phyloP scores from a whole-genome alignment of 495 filamentous ascomycete genomes.

The Penicillium cosmopolitanum region DNA sequence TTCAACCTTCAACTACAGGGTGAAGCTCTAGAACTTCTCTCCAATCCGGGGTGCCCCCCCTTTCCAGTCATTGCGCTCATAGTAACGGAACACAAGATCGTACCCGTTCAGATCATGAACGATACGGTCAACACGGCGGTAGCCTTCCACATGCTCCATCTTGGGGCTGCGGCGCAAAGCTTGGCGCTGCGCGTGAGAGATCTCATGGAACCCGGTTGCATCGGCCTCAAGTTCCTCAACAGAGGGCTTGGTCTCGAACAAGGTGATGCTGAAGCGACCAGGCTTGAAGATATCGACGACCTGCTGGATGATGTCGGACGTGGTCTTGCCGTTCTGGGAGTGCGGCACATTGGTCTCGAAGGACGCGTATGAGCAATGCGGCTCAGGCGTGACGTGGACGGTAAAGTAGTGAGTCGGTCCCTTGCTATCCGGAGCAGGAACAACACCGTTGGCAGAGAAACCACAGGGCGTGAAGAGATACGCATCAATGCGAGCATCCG shows the following conservation, averaged over 20 bases:
- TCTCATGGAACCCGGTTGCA: slow-evolving; percentile 41
- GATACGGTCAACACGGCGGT: slow-evolving; percentile 89
- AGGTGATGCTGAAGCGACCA: slow-evolving; percentile 92
- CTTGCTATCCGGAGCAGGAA: slow-evolving; percentile 73
- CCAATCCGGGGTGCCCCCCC: slow-evolving; percentile 77
- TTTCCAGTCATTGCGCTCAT: slow-evolving; percentile 90
- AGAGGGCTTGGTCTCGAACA: slow-evolving; percentile 86
- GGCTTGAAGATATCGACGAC: slow-evolving; percentile 96
- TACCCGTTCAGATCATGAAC: slow-evolving; percentile 98
- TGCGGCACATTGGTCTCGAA: slow-evolving; percentile 99
- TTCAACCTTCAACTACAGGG: neutral
- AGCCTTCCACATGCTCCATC: slow-evolving; percentile 85
- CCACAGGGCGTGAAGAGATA: slow-evolving; percentile 98
- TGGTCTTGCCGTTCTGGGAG: slow-evolving; percentile 82
- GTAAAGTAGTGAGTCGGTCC: slow-evolving; percentile 91
- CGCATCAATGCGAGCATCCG: slow-evolving; percentile 91
- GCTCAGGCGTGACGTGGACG: slow-evolving; percentile 97
- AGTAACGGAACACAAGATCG: slow-evolving; percentile 95
- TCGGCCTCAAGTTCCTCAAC: slow-evolving; percentile 43
- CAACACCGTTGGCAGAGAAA: slow-evolving; percentile 96
- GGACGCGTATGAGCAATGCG: slow-evolving; percentile 96
- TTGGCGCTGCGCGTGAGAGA: slow-evolving; percentile 47
- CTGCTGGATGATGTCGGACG: slow-evolving; percentile 86
- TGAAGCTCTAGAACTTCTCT: slow-evolving; percentile 49
- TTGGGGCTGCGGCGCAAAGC: slow-evolving; percentile 58